Evolutionary conservation across 2,329 filamentous ascomycete species (phyloP), one percentile per base, ranked within the genome.

Genomic region (Periglandula ipomoeae): DNA sequence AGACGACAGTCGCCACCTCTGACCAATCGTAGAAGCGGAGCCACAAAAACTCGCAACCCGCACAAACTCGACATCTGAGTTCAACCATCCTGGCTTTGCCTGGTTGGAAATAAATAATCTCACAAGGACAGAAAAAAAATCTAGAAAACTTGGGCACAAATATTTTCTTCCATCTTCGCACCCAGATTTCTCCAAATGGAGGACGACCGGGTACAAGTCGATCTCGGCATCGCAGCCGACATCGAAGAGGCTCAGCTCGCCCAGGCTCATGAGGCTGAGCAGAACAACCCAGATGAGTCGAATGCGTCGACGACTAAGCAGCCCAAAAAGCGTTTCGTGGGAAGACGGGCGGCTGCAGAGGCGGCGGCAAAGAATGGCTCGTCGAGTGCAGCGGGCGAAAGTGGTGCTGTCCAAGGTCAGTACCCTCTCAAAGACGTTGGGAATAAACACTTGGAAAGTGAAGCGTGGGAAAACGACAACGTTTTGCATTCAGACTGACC

Each of bases 271-370:
- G 56, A 44, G 11, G 10, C 46, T 23, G 56, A 50, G 35, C 45
- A 41, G 37, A 26, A 41, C 17, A 35, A 17, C 34, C 45, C 44
- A 3, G 46, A 44, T 15, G 30, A 23, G 8, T 17, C 50, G 44
- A 53, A 56, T 27, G 53, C 32, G 20, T 20, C 37, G 24, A 52
- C 66, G 6, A 57, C 72, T 19, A 87, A 77, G 61, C 85, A 91
- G 59, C 93, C 93, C 20, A 95, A 87, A 72, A 90, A 91, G 68
- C 81, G 91, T 50, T 98, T 98, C 57, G 85, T 98, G 17, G 93
- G 93, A 26, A 78, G 89, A 56, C 81, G 84, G 58, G 79, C 87
- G 20, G 87, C 87, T 8, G 75, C 81, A 52, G 79, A 83, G 59
- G 75, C 79, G 56, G 71, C 77, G 37, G 60, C 73, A 50, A 75